Conservation (phyloP, 2,329 filamentous ascomycete genomes). For the Hypoxylon sp. region DNA sequence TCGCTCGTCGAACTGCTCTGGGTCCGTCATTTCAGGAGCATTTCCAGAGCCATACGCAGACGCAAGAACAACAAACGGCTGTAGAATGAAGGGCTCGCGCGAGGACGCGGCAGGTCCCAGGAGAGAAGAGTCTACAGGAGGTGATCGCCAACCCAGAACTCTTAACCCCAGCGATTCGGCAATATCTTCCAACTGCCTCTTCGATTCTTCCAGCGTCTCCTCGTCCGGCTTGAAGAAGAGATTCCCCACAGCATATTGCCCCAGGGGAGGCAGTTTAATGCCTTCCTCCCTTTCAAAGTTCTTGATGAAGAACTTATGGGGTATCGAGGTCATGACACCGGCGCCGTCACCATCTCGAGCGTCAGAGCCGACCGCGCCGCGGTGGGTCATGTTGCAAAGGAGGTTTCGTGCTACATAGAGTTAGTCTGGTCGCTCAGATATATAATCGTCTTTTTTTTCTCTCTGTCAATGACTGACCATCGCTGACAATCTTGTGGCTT, state of each 20-base stretch:
- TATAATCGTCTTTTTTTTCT: neutral
- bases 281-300: constrained; percentile 94
- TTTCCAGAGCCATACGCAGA: constrained; percentile 84
- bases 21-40: constrained; percentile 79
- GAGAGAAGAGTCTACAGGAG: constrained; percentile 90
- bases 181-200: constrained; percentile 92
- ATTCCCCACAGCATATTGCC: constrained; percentile 97
- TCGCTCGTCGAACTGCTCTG: constrained; percentile 81
- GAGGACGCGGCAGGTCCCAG: constrained; percentile 92
- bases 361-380: constrained; percentile 96
- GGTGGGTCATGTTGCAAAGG: constrained; percentile 99
- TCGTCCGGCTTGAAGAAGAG: constrained; percentile 98
- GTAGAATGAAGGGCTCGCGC: constrained; percentile 91
- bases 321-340: constrained; percentile 99
- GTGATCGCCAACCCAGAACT: constrained; percentile 95
- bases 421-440: constrained; percentile 42
- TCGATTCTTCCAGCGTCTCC: constrained; percentile 88
- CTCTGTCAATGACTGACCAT: constrained; percentile 71
- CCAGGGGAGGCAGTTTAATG: constrained; percentile 83
- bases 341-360: constrained; percentile 97
- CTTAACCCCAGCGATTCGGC: constrained; percentile 86
- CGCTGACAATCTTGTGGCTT: constrained; percentile 98
- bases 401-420: constrained; percentile 76
- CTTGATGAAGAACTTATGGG: constrained; percentile 98
- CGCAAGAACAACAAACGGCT: constrained; percentile 91